Conservation (phyloP, 345 rosid genomes). For the Ceriops decandra region DNA sequence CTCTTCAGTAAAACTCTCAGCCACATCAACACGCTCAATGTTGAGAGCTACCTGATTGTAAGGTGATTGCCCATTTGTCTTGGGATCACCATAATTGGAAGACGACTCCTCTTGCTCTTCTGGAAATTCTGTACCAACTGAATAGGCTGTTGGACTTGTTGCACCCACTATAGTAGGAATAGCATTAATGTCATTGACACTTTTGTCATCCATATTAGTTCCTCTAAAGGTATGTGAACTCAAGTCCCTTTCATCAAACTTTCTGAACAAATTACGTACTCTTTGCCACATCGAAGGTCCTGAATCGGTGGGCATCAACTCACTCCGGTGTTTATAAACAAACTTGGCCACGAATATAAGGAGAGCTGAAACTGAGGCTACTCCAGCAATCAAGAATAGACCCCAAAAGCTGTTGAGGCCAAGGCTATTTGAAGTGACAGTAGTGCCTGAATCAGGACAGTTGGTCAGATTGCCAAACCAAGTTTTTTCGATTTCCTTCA, state of each 20-base stretch:
- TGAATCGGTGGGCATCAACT: background rate
- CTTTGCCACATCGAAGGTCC: conserved; percentile 3
- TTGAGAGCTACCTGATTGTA: background rate
- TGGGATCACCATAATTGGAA: background rate
- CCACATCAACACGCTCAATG: background rate
- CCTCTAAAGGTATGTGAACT: conserved; percentile 2
- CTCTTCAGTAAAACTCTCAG: too few species aligned
- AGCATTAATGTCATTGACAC: background rate
- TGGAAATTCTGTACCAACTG: background rate
- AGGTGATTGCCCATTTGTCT: background rate
- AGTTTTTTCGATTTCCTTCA: background rate
- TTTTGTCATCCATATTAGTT: background rate
- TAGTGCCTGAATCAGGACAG: background rate
- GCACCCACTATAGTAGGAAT: background rate
- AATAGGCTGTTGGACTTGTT: conserved; percentile 6
- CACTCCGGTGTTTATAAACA: background rate
- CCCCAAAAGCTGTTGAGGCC: conserved; percentile 13
- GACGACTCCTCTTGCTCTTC: background rate
- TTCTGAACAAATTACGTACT: background rate
- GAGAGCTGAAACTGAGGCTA: conserved; percentile 6
- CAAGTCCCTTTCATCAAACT: background rate
- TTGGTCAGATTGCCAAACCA: background rate
- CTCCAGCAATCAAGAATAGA: conserved; percentile 12
- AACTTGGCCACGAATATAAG: background rate
- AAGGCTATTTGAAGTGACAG: background rate